Base-by-base conservation (phyloP, 805 yeast species). In the Metschnikowia hibisci region DNA sequence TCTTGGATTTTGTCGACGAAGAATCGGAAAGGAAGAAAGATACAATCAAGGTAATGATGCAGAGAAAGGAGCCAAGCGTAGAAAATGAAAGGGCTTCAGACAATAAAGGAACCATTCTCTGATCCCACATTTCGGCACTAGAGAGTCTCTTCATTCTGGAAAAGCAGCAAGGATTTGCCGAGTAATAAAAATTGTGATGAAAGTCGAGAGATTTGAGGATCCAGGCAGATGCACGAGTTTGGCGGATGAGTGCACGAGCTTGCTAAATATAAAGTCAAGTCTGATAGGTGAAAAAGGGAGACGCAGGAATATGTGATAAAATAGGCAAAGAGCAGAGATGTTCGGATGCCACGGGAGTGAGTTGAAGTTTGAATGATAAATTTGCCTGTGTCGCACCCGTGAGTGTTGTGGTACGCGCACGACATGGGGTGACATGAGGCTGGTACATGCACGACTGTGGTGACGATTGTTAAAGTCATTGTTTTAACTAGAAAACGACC, bases 341-440 rank as follows among this genome's bases (percentile, higher is more conserved):
- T 20, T 20, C 23, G 23, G 4, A 20, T 20, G 4, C 23, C 23
- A 20, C 23, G 23, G 23, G n/a, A 20, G 7, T 8, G 3, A 20
- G 23, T 20, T 16, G 31, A 26, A 6, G 16, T 35, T n/a, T 35
- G 16, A 15, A 35, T 27, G 25, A 27, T 34, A 34, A 14, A 25
- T 35, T 27, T 27, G 39, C 18, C 26, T 4, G 26, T 35, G 39
- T 27, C 39, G 39, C 32, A 27, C 32, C n/a, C 10, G 32, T 9
- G 34, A 20, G 26, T 20, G 14, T 20, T 23, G 13, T 20, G 48
- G 48, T 45, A 35, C 26, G 45, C 45, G 48, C 48, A 45, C 48
- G 43, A 18, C 26, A 26, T 30, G 41, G 43, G 35, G 42, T 34
- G 42, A 34, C 46, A 39, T 31, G 8, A 18, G n/a, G 20, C 18